Evolutionary conservation across 1,284 basidiomycete genomes (phyloP).

Genomic region (Rhodotorula sp.): DNA sequence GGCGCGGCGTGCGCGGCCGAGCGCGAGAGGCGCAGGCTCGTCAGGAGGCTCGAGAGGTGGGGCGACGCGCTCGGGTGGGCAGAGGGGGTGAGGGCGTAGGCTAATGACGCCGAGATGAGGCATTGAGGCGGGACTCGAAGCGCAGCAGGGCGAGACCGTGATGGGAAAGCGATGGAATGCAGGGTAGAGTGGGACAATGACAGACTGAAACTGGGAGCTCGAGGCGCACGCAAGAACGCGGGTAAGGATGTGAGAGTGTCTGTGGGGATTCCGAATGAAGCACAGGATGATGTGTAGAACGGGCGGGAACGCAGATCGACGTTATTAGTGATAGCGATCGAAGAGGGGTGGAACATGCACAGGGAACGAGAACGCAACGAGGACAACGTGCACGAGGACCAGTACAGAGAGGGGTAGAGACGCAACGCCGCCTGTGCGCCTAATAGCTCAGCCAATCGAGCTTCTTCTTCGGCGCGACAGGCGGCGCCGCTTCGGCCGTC

Average conservation of each 20-base stretch:
- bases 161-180: no score
- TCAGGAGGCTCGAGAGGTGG: constrained; percentile 38
- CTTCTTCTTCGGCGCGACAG: constrained; percentile 11
- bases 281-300: no score
- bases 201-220: no score
- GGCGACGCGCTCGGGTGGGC: constrained; percentile 21
- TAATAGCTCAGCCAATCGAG: constrained; percentile 27
- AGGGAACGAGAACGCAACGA: not conserved
- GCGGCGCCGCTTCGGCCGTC: not conserved
- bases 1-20: constrained; percentile 16
- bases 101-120: not conserved
- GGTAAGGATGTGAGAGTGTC: no score
- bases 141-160: not conserved
- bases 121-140: no score
- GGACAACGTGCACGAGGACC: not conserved
- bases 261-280: no score
- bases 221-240: no score
- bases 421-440: no score
- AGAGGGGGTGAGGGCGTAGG: constrained; percentile 10
- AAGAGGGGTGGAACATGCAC: no score
- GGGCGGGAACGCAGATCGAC: no score
- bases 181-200: no score
- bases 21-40: constrained; percentile 25
- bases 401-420: not conserved
- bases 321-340: no score